These are phyloP conservation scores for Colletotrichum sp. DNA, from an alignment of 2,329 filamentous ascomycete species.

Conservation along the genomic window DNA sequence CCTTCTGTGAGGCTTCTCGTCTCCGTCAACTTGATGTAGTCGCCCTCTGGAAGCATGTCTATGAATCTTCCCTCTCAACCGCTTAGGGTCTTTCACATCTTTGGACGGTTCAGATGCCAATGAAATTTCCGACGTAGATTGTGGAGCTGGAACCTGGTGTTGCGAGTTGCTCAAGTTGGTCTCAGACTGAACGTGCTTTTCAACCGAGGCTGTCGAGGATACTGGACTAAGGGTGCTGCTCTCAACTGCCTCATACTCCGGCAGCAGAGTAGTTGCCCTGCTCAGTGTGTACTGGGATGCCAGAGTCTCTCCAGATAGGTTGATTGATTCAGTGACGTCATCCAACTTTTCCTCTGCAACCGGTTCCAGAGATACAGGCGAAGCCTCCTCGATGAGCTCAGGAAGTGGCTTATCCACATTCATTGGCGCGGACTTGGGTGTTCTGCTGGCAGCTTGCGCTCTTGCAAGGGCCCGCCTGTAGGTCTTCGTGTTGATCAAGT, in stretches of 20 bases:
- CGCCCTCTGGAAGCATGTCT: not conserved
- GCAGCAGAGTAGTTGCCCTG: not conserved
- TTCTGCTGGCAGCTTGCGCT: not conserved
- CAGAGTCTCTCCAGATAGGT: not conserved
- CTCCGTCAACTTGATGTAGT: not conserved
- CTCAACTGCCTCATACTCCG: not conserved
- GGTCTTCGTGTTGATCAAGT: slow-evolving; percentile 13
- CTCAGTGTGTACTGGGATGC: not conserved
- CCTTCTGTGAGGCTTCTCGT: not conserved
- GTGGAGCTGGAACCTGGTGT: not conserved
- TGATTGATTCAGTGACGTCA: not conserved
- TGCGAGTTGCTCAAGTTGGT: not conserved
- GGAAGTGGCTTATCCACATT: not conserved
- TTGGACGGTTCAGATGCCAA: not conserved
- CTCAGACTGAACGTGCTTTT: not conserved
- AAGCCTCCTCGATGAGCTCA: not conserved
- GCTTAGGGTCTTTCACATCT: not conserved
- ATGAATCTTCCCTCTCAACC: not conserved
- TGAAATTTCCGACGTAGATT: not conserved
- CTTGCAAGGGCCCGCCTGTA: slow-evolving; percentile 6
- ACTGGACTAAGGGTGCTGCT: not conserved
- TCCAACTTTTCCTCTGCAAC: not conserved
- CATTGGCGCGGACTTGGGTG: not conserved
- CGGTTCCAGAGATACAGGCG: not conserved
- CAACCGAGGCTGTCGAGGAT: not conserved